Conservation (phyloP, 495 filamentous ascomycete genomes). For the Neurospora discreta region DNA sequence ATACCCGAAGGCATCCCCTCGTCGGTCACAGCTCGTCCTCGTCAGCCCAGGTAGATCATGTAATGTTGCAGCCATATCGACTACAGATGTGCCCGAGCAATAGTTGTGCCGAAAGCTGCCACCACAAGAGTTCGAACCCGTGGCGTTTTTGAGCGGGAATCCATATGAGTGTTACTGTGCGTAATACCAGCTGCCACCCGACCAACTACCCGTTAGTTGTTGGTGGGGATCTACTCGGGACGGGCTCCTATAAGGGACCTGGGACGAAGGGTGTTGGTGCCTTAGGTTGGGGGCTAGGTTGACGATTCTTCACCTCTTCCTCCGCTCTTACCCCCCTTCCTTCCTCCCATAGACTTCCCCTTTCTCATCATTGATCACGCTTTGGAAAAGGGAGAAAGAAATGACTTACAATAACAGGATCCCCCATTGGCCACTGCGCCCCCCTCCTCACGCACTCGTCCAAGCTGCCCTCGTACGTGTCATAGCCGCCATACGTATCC, state of each 20-base stretch:
- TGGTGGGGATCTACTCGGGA: background rate
- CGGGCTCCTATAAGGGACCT: background rate
- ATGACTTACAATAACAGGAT: constrained; percentile 37
- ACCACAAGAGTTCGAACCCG: background rate
- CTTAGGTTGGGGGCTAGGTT: background rate
- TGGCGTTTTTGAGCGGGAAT: background rate
- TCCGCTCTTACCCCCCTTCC: background rate
- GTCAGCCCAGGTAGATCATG: background rate
- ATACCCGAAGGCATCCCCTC: background rate
- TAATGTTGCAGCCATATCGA: background rate
- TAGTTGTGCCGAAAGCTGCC: background rate
- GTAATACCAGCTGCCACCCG: background rate
- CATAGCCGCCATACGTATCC: constrained; percentile 45
- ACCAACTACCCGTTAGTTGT: background rate
- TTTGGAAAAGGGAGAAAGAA: background rate
- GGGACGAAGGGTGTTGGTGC: background rate
- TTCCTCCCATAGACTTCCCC: background rate
- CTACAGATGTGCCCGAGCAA: background rate
- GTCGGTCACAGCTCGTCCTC: background rate
- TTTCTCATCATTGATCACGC: background rate
- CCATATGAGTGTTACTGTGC: background rate
- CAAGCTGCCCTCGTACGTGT: constrained; percentile 46
- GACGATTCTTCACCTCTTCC: background rate
- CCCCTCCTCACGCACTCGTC: constrained; percentile 35
- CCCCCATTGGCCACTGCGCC: constrained; percentile 48